Conservation (phyloP, 2,329 filamentous ascomycete species). For the Colletotrichum sidae region DNA sequence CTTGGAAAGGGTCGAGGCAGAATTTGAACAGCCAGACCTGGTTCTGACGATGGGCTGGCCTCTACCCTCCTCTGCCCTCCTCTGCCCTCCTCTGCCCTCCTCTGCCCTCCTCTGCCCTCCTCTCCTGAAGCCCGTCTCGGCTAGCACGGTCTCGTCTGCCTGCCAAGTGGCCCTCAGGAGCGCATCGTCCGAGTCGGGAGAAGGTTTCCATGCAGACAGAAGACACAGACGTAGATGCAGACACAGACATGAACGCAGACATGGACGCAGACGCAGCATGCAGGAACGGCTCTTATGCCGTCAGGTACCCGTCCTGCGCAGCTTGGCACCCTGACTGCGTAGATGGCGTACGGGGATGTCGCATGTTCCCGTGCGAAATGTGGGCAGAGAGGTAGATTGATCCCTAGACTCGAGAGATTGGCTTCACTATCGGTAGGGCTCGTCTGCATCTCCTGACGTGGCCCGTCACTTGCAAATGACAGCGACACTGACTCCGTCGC, state of each 20-base stretch:
- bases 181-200: constrained; percentile 11
- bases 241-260: no score
- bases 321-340: not conserved
- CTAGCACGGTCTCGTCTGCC: not conserved
- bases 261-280: not conserved
- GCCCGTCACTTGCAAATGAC: no score
- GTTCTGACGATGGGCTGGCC: no score
- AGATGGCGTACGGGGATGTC: constrained; percentile 21
- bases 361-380: not conserved
- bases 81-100: no score
- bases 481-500: no score
- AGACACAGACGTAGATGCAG: not conserved
- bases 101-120: no score
- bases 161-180: constrained; percentile 16
- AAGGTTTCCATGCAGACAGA: not conserved
- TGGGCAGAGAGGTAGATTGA: constrained; percentile 18
- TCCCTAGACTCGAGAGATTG: constrained; percentile 14
- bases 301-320: constrained; percentile 25
- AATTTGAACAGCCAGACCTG: no score
- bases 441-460: not conserved
- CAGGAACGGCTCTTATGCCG: constrained; percentile 8
- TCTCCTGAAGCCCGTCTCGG: no score
- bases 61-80: no score
- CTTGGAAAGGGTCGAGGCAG: not conserved
- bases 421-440: constrained; percentile 26